Percentiles rank a stretch among this genome's conserved stretches.
These are phyloP conservation scores for Aureobasidium subglaciale DNA, from an alignment of 2,329 filamentous ascomycete species.

Conservation along the genomic window DNA sequence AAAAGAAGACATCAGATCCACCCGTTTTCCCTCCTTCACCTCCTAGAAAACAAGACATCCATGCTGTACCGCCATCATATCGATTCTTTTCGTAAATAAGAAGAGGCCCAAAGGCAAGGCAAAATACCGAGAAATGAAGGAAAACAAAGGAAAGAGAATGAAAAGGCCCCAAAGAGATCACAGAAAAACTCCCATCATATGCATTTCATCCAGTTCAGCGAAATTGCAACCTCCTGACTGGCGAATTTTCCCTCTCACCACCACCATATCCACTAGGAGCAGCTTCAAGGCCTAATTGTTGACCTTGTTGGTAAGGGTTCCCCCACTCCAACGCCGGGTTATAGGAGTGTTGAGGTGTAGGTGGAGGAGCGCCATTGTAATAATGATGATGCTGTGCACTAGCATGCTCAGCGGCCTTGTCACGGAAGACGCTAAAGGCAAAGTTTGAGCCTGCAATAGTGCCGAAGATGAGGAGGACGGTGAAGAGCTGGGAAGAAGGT, in stretches of 20 bases:
- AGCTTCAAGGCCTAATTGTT: slow-evolving; percentile 25
- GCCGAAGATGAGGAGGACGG: slow-evolving; percentile 40
- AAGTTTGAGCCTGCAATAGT: slow-evolving; percentile 53
- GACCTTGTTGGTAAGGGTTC: slow-evolving; percentile 25
- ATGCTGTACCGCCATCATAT: background rate
- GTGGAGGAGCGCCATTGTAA: slow-evolving; percentile 22
- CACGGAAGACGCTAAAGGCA: slow-evolving; percentile 50
- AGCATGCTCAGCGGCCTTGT: slow-evolving; percentile 28
- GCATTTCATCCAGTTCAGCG: too few relatives aligned
- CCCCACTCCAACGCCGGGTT: slow-evolving; percentile 20
- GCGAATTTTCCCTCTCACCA: slow-evolving; percentile 27
- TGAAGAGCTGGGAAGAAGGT: slow-evolving; percentile 38
- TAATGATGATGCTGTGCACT: slow-evolving; percentile 19
- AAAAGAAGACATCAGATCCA: too few relatives aligned
- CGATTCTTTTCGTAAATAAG: background rate
- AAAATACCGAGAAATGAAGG: too few relatives aligned
- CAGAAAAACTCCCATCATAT: too few relatives aligned
- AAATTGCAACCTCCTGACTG: slow-evolving; percentile 27
- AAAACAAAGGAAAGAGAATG: too few relatives aligned
- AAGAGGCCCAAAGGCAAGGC: background rate
- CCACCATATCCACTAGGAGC: slow-evolving; percentile 25
- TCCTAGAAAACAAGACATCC: too few relatives aligned
- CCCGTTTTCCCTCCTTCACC: too few relatives aligned
- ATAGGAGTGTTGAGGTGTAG: slow-evolving; percentile 29
- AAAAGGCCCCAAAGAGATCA: too few relatives aligned